Base-by-base conservation (phyloP, 129 eudicot genomes). In the Glebionis coronaria region DNA sequence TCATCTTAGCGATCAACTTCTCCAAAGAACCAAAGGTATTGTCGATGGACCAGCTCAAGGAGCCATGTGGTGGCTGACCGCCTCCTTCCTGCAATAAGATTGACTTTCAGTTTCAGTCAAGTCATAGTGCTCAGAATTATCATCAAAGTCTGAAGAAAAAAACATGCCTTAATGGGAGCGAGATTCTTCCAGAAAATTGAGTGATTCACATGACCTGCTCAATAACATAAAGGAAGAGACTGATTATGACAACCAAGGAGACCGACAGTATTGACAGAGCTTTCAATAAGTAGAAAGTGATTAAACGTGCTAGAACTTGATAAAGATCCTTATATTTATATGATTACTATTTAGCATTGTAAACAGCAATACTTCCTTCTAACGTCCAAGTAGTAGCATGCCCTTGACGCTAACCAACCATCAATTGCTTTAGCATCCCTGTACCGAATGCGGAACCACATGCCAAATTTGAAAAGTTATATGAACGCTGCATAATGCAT, bases 151-250 rank as follows among this genome's bases (percentile, higher is more conserved):
- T 5, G 0, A 61, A 57, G 6, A 49, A 50, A 64, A 8, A 42
- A 57, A 71, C 81, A 73, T 69, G 82, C 97, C 13, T 56, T 62
- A 35, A 45, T 66, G 20, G 98, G 98, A 64, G 98, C 82, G 18
- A 92, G 95, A 79, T 92, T 92, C 75, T 88, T 92, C 98, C 98
- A 92, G 90, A 92, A 92, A 74, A 92, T 92, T 40, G 98, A 92
- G 82, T 88, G 98, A 80, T 92, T 92, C 55, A 92, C 78, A 81
- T 92, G 98, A 78, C 98, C 98, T 92, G 85, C 50, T 50, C 31
- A 63, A 53, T 42, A 44, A 61, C 23, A 44, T 50, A 74, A 74
- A 15, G 40, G 8, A 6, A 69, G 12, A 63, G 46, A 56, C 9
- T 5, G 8, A 31, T 31, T 31, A 8, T 25, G 62, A 57, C 9